Conservation (phyloP, 768 basidiomycete genomes). For the Russula abietina region DNA sequence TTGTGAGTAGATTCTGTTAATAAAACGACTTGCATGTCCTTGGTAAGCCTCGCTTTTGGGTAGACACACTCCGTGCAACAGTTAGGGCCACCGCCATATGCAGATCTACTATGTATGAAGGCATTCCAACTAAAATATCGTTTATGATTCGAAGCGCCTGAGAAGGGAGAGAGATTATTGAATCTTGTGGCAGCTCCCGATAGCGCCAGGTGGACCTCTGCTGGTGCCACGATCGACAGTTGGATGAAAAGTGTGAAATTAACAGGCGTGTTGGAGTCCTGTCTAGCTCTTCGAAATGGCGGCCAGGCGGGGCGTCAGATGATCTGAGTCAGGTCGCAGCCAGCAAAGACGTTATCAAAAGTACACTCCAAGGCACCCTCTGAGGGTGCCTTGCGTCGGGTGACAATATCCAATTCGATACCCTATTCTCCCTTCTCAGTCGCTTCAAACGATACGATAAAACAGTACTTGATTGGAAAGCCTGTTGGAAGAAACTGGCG, state of each 20-base stretch:
- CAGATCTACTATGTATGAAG: too few relatives aligned
- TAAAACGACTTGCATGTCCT: too few relatives aligned
- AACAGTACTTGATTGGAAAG: slow-evolving; percentile 48
- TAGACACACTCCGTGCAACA: too few relatives aligned
- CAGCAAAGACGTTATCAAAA: too few relatives aligned
- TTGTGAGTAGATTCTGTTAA: too few relatives aligned
- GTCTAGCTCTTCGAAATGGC: slow-evolving; percentile 61
- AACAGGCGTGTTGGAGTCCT: slow-evolving; percentile 69
- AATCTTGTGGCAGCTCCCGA: slow-evolving; percentile 29
- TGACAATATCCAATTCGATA: slow-evolving; percentile 19
- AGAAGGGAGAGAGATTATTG: too few relatives aligned
- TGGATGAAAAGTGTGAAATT: slow-evolving; percentile 85
- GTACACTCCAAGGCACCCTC: too few relatives aligned
- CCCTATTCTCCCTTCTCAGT: slow-evolving; percentile 49
- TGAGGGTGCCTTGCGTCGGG: slow-evolving; percentile 38
- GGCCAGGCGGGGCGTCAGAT: slow-evolving; percentile 74
- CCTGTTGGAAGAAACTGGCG: too few relatives aligned
- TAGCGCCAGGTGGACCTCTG: slow-evolving; percentile 34
- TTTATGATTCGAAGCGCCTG: too few relatives aligned
- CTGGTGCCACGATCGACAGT: slow-evolving; percentile 54
- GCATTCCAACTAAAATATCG: too few relatives aligned
- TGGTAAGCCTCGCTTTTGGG: too few relatives aligned
- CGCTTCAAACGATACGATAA: slow-evolving; percentile 80
- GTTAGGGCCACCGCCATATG: slow-evolving; percentile 88
- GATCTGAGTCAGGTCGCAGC: too few relatives aligned